Evolutionary conservation across 139 green algal species (phyloP), one percentile per base, ranked within the genome.

Genomic region (Gonium pectorale): DNA sequence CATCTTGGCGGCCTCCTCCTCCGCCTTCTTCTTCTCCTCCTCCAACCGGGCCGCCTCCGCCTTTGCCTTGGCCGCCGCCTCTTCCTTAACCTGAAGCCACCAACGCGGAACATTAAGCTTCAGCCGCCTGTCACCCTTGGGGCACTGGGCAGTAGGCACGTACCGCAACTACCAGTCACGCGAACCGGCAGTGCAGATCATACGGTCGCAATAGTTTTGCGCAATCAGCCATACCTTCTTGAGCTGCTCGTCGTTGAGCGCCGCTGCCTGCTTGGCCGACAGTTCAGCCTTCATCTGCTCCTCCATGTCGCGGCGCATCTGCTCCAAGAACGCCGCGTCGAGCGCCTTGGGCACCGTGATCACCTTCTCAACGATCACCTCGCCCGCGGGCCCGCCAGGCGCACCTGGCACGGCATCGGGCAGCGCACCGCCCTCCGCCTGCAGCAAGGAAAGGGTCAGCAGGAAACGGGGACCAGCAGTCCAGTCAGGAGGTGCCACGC

Each of bases 241-340:
- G 7, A 87, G 64, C 71, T 90, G 86, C 60, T 86, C 81, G 15
- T 82, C 81, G 60, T 67, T 88, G 54, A 90, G 77, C 27, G 75
- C 86, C 29, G 73, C 68, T 35, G 51, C 66, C 80, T 92, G 69
- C 79, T 90, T 89, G 52, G 70, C 31, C 43, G 79, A 59, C 44
- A 90, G 71, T 74, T 92, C 86, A n/a, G 85, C 77, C 46, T 73
- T 85, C 84, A 94, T 86, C 71, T 90, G 70, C 51, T 80, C 86
- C 72, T 94, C 92, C 68, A 94, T 90, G 64, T 93, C 86, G 38
- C 69, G 73, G 38, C 88, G 70, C 85, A 95, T 86, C 79, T 92
- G 66, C 40, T 92, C 79, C 56, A 95, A 43, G 49, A 82, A 79
- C 6, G 83, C 67, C 2, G 88, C 77, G 37, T 91, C 88, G 21